These are phyloP conservation scores for Oryza coarctata DNA, from an alignment of 176 grass and related monocot species.

Conservation along the genomic window DNA sequence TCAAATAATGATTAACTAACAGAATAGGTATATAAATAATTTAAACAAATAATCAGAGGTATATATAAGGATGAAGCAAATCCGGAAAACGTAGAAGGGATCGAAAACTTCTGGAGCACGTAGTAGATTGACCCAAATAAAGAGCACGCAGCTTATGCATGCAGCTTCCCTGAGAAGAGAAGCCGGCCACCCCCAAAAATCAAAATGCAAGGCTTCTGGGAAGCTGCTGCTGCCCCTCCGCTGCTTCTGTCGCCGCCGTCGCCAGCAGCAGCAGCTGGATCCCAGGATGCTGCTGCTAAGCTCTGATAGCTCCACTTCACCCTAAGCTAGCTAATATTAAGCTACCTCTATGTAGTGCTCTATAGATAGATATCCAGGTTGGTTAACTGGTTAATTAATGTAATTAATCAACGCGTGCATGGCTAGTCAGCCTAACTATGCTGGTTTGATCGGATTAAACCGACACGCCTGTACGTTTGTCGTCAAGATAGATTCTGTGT, in stretches of 20 bases:
- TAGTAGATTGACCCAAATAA: no score
- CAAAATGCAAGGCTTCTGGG: not conserved
- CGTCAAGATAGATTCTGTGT: not conserved
- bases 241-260: not conserved
- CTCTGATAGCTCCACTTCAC: conserved; percentile 14
- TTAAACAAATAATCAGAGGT: no score
- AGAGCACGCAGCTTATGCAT: not conserved
- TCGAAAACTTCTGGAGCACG: no score
- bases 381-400: not conserved
- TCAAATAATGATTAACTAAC: no score
- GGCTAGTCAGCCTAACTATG: not conserved
- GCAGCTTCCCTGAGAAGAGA: not conserved
- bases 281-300: not conserved
- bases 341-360: no score
- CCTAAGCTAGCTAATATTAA: not conserved
- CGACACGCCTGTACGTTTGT: not conserved
- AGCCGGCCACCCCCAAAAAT: no score
- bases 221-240: not conserved
- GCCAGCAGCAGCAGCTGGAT: conserved; percentile 26
- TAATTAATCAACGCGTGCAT: not conserved
- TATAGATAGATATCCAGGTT: no score
- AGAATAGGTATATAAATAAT: no score
- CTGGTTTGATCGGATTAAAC: not conserved
- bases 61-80: no score
- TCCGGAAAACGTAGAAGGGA: no score